Evolutionary conservation across 202 grass and related monocot species (phyloP), one percentile per base, ranked within the genome.

Genomic region (Saccharum hybrid): DNA sequence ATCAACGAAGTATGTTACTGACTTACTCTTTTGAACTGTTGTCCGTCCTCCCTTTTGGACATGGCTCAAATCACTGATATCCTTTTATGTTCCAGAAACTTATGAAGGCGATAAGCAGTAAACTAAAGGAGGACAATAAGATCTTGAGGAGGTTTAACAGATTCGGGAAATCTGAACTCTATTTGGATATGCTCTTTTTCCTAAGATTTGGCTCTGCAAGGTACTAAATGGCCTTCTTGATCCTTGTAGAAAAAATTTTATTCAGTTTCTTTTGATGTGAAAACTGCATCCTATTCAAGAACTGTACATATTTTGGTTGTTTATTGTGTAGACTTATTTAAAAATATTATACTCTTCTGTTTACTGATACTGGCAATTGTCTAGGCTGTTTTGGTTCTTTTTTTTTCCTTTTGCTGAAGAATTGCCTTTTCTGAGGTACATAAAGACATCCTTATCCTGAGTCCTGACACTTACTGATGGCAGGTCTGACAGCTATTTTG

Each of bases 171-270:
- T 74, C 78, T 64, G 91, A 96, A 66, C 87, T 98, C 22, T 98
- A 98, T 79, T 83, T 92, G 21, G 86, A 98, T 84, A 61, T 96
- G 34, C 51, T 98, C n/a, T 96, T 89, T 89, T 90, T 95, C 80
- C 57, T 98, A 74, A 94, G 82, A 94, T 98, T 98, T 88, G 89
- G 91, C 87, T 94, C 67, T 86, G 83, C 84, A 49, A 98, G 93
- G 96, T 98, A 93, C 42, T 87, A 8, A 21, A 71, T 21, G 26
- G 4, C 45, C 67, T 83, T 67, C 46, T 78, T 49, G 52, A 72
- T 74, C 11, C 31, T 62, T 73, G 67, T 68, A 65, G 26, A 39
- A 8, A 54, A 39, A n/a, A 23, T 72, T 40, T 5, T 71, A 48
- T 76, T 38, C 66, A 71, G 30, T 77, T 72, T 36, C 19, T 42